Percentiles rank a stretch among this genome's conserved stretches.
These are phyloP conservation scores for Avena sativa DNA, from an alignment of 176 grass and related monocot species.

Conservation along the genomic window DNA sequence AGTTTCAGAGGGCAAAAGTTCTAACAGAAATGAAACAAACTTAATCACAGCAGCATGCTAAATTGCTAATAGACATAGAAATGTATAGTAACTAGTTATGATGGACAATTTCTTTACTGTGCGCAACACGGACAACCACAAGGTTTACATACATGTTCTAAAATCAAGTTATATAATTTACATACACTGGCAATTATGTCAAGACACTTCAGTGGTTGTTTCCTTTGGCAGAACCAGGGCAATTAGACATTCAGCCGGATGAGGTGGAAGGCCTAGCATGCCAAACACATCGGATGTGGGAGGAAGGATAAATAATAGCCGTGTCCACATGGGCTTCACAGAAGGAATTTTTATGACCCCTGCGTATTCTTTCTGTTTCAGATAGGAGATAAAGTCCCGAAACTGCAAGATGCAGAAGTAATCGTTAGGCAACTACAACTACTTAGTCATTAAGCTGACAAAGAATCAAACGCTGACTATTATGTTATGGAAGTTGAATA, in stretches of 20 bases:
- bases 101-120: conserved; percentile 33
- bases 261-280: conserved; percentile 64
- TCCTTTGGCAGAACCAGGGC: conserved; percentile 83
- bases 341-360: conserved; percentile 89
- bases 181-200: not conserved
- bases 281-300: conserved; percentile 58
- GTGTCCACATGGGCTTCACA: conserved; percentile 75
- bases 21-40: not conserved
- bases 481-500: conserved; percentile 9
- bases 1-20: not conserved
- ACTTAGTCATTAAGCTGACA: not conserved
- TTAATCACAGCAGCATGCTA: not conserved
- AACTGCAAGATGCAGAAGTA: conserved; percentile 62
- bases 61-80: not conserved
- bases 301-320: conserved; percentile 89
- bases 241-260: conserved; percentile 65
- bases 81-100: conserved; percentile 9
- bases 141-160: conserved; percentile 23
- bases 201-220: conserved; percentile 59
- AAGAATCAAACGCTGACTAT: not conserved
- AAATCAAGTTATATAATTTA: conserved; percentile 3
- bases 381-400: conserved; percentile 89
- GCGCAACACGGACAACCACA: not conserved
- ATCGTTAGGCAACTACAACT: conserved; percentile 13
- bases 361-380: conserved; percentile 86